Evolutionary conservation across 805 yeast species (phyloP), one percentile per base, ranked within the genome.

Genomic region (Lipomyces japonicus): DNA sequence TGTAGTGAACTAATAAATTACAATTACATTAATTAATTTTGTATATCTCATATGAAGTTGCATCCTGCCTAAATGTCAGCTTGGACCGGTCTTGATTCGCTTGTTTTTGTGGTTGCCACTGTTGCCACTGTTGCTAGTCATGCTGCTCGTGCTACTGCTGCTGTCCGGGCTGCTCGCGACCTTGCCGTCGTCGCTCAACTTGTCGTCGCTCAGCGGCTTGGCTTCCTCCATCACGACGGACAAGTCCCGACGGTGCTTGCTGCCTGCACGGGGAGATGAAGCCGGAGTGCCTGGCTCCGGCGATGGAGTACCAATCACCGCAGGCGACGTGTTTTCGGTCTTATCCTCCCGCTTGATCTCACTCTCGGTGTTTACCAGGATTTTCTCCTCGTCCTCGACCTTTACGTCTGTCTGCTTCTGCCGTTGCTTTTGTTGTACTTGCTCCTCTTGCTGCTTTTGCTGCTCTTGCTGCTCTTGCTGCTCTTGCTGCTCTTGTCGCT

Each of bases 401-500:
- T 12, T 6, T 23, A n/a, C 23, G 45, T 32, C 10, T 7, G 12
- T 7, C 12, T 38, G 30, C 31, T 37, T 31, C 22, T 22, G 21
- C 45, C 42, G 41, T 19, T 21, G 21, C 12, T 44, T 28, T 22
- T 37, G 38, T 26, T 48, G 40, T 3, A 22, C 5, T 12, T 28
- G 39, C 35, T 16, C 25, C 42, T 51, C 55, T 18, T 24, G 35
- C 28, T 25, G 51, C 19, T 46, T 35, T 18, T 40, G 48, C 21
- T 48, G 51, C 22, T 42, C 12, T n/a, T 14, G 9, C 23, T 9
- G 12, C 21, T 46, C 57, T 25, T 30, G 32, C 18, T 42, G 52
- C 46, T 51, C 59, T 32, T 25, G 52, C 46, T 43, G 58, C 21
- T 48, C 54, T 9, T 41, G 42, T 19, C 39, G 53, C 14, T 47